These are phyloP conservation scores for Gloeopeniophorella convolvens DNA, from an alignment of 768 basidiomycete genomes.

Conservation along the genomic window DNA sequence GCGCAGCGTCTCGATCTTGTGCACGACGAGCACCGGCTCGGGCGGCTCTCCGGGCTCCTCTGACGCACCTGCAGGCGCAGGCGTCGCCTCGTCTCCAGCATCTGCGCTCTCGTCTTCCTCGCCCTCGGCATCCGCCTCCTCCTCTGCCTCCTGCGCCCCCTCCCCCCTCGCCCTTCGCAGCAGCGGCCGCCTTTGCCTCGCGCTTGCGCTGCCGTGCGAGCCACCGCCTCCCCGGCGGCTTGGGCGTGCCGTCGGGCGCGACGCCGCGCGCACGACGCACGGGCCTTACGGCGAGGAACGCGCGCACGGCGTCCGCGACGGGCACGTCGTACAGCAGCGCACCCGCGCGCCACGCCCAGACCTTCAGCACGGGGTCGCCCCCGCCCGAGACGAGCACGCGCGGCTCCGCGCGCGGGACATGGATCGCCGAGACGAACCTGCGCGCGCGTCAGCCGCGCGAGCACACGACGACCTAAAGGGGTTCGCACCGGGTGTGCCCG, in stretches of 20 bases:
- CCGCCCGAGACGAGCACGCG: conserved; percentile 74
- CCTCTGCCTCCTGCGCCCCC: conserved; percentile 18
- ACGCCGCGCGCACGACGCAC: conserved; percentile 27
- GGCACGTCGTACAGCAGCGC: conserved; percentile 42
- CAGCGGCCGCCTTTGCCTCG: conserved; percentile 17
- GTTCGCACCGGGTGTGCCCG: conserved; percentile 72
- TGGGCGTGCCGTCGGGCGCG: conserved; percentile 19
- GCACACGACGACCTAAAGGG: background rate
- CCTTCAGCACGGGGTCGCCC: conserved; percentile 67
- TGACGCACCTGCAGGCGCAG: background rate
- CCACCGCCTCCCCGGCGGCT: conserved; percentile 18
- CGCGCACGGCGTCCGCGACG: conserved; percentile 35
- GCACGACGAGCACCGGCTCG: conserved; percentile 8
- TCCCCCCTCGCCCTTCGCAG: background rate
- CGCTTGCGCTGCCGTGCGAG: conserved; percentile 17
- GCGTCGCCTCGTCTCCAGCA: conserved; percentile 4
- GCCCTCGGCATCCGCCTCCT: conserved; percentile 18
- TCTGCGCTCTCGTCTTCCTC: conserved; percentile 32
- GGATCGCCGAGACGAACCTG: conserved; percentile 81
- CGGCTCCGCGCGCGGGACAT: conserved; percentile 47
- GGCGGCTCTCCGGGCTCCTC: background rate
- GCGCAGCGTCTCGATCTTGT: conserved; percentile 28
- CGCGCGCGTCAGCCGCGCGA: background rate
- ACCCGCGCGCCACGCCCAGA: conserved; percentile 80
- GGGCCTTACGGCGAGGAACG: conserved; percentile 34